phyloP scores from a whole-genome alignment of 768 basidiomycete species.

The Suillus subaureus region DNA sequence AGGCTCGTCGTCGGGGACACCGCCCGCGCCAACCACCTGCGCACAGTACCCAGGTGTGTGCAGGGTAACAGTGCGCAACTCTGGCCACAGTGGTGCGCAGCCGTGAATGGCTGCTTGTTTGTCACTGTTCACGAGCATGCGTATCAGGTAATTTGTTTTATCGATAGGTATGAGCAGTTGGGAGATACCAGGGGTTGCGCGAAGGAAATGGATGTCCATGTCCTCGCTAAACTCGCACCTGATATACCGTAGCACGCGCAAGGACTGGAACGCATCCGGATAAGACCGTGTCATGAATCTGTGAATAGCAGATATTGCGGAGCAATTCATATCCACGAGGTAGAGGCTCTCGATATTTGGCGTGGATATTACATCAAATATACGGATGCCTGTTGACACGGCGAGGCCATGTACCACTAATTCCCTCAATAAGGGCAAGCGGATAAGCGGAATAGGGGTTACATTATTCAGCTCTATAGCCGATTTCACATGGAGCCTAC shows the following conservation, averaged over 20 bases:
- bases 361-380: constrained; percentile 34
- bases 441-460: constrained; percentile 23
- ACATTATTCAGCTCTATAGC: constrained; percentile 30
- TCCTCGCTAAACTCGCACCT: constrained; percentile 34
- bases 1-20: constrained; percentile 31
- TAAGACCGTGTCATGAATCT: constrained; percentile 28
- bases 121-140: constrained; percentile 36
- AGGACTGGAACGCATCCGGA: constrained; percentile 31
- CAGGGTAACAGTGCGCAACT: constrained; percentile 27
- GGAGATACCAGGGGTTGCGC: constrained; percentile 32
- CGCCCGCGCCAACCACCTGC: constrained; percentile 18
- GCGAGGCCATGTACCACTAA: constrained; percentile 34
- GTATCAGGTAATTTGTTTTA: constrained; percentile 30
- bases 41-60: constrained; percentile 33
- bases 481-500: constrained; percentile 31
- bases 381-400: constrained; percentile 30
- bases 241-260: constrained; percentile 30
- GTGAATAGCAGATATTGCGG: constrained; percentile 30
- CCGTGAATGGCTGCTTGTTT: constrained; percentile 33
- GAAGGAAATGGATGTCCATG: constrained; percentile 34
- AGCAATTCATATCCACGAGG: constrained; percentile 32
- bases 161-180: constrained; percentile 35
- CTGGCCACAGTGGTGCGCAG: constrained; percentile 31
- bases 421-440: constrained; percentile 29
- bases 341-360: constrained; percentile 35